A percentile compares a stretch with the other conserved stretches of the same genome.
phyloP scores from a whole-genome alignment of 192 early-diverging fungal genomes.

The Endogone sp. region DNA sequence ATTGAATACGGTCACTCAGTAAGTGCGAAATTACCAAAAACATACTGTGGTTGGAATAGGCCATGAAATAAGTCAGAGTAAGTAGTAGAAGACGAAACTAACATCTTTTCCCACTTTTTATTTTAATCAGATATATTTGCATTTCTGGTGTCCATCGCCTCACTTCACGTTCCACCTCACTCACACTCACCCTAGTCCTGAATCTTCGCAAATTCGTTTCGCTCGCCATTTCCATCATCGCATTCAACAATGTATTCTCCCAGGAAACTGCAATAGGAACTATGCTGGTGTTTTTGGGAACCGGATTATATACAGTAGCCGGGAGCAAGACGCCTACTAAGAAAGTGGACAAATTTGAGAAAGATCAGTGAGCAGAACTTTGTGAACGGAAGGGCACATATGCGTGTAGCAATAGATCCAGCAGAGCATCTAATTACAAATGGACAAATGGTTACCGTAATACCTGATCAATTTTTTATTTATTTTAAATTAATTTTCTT shows the following conservation, averaged over 20 bases:
- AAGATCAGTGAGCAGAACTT: background rate
- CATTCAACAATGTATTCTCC: slow-evolving; percentile 78
- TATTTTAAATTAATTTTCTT: too few relatives aligned
- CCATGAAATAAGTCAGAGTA: too few relatives aligned
- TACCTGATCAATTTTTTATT: too few relatives aligned
- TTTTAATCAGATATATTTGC: slow-evolving; percentile 62
- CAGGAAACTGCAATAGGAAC: slow-evolving; percentile 62
- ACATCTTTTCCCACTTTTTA: slow-evolving; percentile 1
- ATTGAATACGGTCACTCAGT: slow-evolving; percentile 78
- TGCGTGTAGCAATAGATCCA: too few relatives aligned
- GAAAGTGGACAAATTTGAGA: background rate
- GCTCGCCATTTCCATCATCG: slow-evolving; percentile 69
- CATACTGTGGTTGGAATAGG: background rate
- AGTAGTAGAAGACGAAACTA: too few relatives aligned
- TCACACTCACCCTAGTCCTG: slow-evolving; percentile 84
- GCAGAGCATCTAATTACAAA: too few relatives aligned
- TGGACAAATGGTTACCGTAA: too few relatives aligned
- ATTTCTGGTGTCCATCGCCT: slow-evolving; percentile 83
- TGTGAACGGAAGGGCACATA: too few relatives aligned
- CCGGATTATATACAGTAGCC: slow-evolving; percentile 55
- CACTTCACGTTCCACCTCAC: slow-evolving; percentile 69
- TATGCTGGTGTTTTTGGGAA: slow-evolving; percentile 77
- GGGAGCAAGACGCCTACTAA: background rate
- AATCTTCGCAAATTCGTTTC: slow-evolving; percentile 85
- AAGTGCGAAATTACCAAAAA: slow-evolving; percentile 20